These are phyloP conservation scores for Trametes elegans DNA, from an alignment of 768 basidiomycete genomes.

Conservation along the genomic window DNA sequence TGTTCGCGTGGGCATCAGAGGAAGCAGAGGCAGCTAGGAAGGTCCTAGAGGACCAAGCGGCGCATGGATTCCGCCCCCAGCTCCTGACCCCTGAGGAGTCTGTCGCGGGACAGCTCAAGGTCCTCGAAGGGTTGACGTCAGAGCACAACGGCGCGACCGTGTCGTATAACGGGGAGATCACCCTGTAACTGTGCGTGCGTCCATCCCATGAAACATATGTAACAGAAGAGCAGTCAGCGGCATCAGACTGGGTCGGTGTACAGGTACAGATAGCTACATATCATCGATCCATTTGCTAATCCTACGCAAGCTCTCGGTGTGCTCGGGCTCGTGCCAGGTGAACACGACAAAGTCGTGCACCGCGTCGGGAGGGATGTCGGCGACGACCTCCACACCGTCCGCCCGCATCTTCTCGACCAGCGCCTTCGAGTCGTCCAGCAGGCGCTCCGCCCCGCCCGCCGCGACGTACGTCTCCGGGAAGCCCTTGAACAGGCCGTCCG, in stretches of 20 bases:
- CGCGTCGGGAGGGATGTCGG: conserved; percentile 38
- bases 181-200: no score
- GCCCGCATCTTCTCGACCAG: conserved; percentile 47
- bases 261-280: not conserved
- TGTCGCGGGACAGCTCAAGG: not conserved
- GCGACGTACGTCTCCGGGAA: conserved; percentile 63
- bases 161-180: not conserved
- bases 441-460: conserved; percentile 54
- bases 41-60: not conserved
- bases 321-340: conserved; percentile 21
- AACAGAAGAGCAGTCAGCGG: no score
- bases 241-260: not conserved
- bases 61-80: not conserved
- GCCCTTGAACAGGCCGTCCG: conserved; percentile 44
- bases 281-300: conserved; percentile 11
- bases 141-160: not conserved
- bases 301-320: conserved; percentile 8
- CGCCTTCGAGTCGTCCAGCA: conserved; percentile 51
- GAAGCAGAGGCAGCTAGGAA: not conserved
- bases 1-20: not conserved
- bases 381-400: conserved; percentile 50
- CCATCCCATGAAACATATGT: no score
- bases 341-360: conserved; percentile 19
- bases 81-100: not conserved
- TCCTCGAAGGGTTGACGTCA: not conserved